These are phyloP conservation scores for Suhomyces guaymorum DNA, from an alignment of 1,139 yeast species.

Conservation along the genomic window DNA sequence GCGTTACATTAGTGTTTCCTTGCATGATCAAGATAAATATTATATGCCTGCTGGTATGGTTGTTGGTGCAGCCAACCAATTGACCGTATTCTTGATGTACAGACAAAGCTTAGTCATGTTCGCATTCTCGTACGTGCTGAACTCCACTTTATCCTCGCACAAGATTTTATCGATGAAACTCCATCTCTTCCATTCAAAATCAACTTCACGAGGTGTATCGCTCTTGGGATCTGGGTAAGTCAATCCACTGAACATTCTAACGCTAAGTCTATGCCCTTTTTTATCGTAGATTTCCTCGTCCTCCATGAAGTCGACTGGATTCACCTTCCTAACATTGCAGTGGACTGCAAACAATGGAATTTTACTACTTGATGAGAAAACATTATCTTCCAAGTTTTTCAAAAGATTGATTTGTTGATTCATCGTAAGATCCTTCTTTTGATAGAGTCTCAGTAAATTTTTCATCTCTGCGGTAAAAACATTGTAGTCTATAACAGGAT, in stretches of 20 bases:
- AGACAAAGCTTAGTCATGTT: conserved; percentile 28
- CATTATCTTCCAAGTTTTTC: conserved; percentile 19
- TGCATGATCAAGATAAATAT: too few species aligned
- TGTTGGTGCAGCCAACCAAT: conserved; percentile 27
- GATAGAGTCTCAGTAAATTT: conserved; percentile 12
- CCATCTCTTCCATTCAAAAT: conserved; percentile 43
- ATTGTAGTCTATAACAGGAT: conserved; percentile 30
- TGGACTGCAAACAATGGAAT: conserved; percentile 33
- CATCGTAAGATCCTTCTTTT: conserved; percentile 12
- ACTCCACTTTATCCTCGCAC: conserved; percentile 29
- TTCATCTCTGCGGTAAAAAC: conserved; percentile 18
- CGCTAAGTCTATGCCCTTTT: conserved; percentile 26
- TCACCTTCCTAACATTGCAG: conserved; percentile 40
- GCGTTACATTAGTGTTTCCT: too few species aligned
- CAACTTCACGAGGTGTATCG: conserved; percentile 17
- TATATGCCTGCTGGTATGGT: conserved; percentile 1
- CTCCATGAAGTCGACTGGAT: conserved; percentile 30
- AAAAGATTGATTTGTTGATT: conserved; percentile 26
- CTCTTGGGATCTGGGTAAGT: conserved; percentile 8
- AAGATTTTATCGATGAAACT: conserved; percentile 27
- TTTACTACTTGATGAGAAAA: conserved; percentile 19
- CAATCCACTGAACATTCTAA: conserved; percentile 32
- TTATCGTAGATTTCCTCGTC: conserved; percentile 28
- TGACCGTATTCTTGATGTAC: conserved; percentile 32
- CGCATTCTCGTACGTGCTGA: conserved; percentile 27